These are phyloP conservation scores for Venturiaceae sp. DNA, from an alignment of 2,329 filamentous ascomycete species.

Conservation along the genomic window DNA sequence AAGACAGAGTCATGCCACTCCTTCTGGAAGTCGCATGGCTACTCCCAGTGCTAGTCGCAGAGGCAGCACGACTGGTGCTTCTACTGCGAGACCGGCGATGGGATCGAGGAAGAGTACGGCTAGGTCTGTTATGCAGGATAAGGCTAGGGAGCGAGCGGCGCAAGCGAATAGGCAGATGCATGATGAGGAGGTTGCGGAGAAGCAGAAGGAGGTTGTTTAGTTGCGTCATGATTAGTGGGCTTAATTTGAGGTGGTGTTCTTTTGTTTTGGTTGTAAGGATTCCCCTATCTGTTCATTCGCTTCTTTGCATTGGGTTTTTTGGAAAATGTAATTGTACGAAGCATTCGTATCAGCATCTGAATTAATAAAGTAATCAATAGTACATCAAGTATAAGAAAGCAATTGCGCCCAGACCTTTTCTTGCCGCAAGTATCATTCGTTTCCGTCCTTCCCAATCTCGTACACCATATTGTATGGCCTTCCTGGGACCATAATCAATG, in stretches of 20 bases:
- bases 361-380: neutral
- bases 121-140: neutral
- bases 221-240: neutral
- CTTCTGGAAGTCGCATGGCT: neutral
- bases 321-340: neutral
- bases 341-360: neutral
- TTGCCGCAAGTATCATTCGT: too few relatives aligned
- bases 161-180: slow-evolving; percentile 3
- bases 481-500: too few relatives aligned
- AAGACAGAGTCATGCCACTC: slow-evolving; percentile 5
- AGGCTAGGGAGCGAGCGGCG: neutral
- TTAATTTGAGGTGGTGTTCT: neutral
- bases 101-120: neutral
- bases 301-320: neutral
- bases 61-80: neutral
- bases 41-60: neutral
- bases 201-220: neutral
- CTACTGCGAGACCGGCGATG: neutral
- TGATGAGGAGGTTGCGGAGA: neutral
- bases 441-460: too few relatives aligned
- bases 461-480: too few relatives aligned
- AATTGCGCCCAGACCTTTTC: neutral
- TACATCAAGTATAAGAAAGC: neutral
- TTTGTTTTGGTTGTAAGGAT: neutral
- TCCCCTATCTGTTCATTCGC: neutral